Percentiles rank a stretch among this genome's conserved stretches.
Conservation (phyloP, 108 stramenopile genomes). For the Skeletonema potamos region DNA sequence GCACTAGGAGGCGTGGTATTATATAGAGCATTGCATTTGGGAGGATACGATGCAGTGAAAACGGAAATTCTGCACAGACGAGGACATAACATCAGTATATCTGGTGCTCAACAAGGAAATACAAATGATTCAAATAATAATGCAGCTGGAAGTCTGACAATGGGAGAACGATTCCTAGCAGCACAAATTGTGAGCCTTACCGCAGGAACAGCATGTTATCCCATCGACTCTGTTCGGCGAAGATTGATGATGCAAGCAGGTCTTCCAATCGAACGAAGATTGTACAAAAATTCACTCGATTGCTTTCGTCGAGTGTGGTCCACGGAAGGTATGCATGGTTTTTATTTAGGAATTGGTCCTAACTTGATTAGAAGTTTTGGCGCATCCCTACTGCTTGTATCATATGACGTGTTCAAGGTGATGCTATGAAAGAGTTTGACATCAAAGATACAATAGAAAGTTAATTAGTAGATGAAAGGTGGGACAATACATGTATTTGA, state of each 20-base stretch:
- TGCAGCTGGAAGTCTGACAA: slow-evolving; percentile 29
- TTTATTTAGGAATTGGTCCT: slow-evolving; percentile 81
- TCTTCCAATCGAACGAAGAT: slow-evolving; percentile 38
- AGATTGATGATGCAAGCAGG: slow-evolving; percentile 98
- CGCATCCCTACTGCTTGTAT: slow-evolving; percentile 79
- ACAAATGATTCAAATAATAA: slow-evolving; percentile 9
- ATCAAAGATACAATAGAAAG: no score
- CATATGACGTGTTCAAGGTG: slow-evolving; percentile 70
- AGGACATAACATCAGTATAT: slow-evolving; percentile 18
- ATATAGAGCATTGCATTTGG: slow-evolving; percentile 94
- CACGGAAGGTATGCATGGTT: slow-evolving; percentile 71
- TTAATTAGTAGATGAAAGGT: not conserved
- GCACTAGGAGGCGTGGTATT: slow-evolving; percentile 91
- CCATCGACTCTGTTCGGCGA: slow-evolving; percentile 96
- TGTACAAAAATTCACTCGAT: slow-evolving; percentile 62
- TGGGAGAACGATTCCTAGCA: slow-evolving; percentile 76
- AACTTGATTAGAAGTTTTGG: slow-evolving; percentile 80
- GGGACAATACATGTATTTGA: not conserved
- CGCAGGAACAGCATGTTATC: slow-evolving; percentile 95
- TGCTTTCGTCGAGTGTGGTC: slow-evolving; percentile 59
- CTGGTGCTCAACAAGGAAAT: slow-evolving; percentile 20
- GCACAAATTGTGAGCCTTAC: slow-evolving; percentile 90
- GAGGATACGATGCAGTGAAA: slow-evolving; percentile 95
- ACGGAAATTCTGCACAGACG: slow-evolving; percentile 59
- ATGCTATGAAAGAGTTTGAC: slow-evolving; percentile 2